These are phyloP conservation scores for Agaricus subrufescens DNA, from an alignment of 768 basidiomycete species.

Conservation along the genomic window DNA sequence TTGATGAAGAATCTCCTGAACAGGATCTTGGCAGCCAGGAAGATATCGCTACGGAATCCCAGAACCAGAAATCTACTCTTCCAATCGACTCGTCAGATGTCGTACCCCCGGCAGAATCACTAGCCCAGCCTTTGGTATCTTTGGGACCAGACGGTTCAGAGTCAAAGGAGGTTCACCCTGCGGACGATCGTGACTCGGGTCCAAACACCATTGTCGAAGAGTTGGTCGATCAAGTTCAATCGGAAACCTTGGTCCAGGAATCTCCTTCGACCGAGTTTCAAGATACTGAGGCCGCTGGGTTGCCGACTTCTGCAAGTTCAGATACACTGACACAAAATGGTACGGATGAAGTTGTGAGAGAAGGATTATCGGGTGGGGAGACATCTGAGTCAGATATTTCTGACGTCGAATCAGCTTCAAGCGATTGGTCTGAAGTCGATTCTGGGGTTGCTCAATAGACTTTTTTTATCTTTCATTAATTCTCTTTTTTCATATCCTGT, in stretches of 20 bases:
- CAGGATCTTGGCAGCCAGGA: background rate
- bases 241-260: too few species aligned
- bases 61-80: background rate
- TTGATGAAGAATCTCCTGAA: background rate
- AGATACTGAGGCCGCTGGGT: too few species aligned
- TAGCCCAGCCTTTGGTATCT: background rate
- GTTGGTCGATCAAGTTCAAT: too few species aligned
- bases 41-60: background rate
- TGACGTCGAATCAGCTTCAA: background rate
- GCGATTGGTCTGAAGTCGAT: conserved; percentile 7
- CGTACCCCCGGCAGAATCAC: background rate
- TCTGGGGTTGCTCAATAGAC: background rate
- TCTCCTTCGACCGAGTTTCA: too few species aligned
- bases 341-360: background rate
- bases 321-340: too few species aligned
- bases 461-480: background rate
- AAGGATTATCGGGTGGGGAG: background rate
- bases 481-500: background rate
- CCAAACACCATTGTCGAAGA: background rate
- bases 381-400: background rate
- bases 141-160: background rate
- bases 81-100: background rate
- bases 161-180: background rate
- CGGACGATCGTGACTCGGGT: background rate
- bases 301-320: too few species aligned